These are phyloP conservation scores for Phialophora chinensis DNA, from an alignment of 2,329 filamentous ascomycete genomes.

Conservation along the genomic window DNA sequence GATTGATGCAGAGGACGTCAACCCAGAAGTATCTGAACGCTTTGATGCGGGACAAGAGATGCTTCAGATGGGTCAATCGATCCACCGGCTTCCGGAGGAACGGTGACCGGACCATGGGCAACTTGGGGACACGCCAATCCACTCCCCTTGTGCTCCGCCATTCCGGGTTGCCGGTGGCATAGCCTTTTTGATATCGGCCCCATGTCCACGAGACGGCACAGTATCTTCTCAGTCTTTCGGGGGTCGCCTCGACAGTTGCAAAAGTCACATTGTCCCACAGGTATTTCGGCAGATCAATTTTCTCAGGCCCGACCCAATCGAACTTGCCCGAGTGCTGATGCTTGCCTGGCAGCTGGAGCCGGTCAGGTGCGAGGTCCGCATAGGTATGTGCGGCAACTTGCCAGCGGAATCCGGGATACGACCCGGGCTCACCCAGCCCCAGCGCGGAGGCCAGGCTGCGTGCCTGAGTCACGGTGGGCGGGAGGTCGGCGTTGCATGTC, in stretches of 20 bases:
- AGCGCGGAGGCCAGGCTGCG: not conserved
- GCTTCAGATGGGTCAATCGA: conserved; percentile 5
- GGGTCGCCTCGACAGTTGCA: conserved; percentile 1
- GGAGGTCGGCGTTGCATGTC: not conserved
- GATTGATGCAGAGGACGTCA: conserved; percentile 4
- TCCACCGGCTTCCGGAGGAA: not conserved
- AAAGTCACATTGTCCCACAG: conserved; percentile 3
- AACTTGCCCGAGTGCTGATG: not conserved
- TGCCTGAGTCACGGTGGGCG: not conserved
- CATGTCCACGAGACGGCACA: conserved; percentile 7
- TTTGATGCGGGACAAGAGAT: not conserved
- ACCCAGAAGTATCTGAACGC: conserved; percentile 9
- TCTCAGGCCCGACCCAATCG: not conserved
- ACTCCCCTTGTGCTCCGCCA: not conserved
- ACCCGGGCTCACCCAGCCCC: not conserved
- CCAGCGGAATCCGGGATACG: not conserved
- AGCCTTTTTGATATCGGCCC: not conserved
- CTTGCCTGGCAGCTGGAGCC: not conserved
- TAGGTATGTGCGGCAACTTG: not conserved
- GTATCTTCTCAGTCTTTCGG: not conserved
- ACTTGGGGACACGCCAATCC: not conserved
- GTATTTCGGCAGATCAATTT: not conserved
- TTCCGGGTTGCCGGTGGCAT: not conserved
- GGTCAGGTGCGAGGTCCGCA: not conserved
- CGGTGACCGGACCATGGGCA: not conserved